These are phyloP conservation scores for Penicillium dipodomyicola DNA, from an alignment of 495 filamentous ascomycete species.

Conservation along the genomic window DNA sequence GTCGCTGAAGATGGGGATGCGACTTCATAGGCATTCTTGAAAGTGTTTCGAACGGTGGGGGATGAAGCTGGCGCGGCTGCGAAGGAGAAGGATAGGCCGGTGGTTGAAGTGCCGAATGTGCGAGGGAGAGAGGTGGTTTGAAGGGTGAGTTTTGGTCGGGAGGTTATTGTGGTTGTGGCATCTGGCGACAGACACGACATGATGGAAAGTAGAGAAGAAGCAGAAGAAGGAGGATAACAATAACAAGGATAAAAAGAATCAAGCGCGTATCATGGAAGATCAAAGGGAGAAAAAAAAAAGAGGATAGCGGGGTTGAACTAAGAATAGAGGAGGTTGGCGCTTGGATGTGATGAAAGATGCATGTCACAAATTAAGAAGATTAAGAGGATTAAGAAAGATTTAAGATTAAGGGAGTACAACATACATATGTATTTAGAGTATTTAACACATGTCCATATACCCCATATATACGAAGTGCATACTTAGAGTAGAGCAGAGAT, in stretches of 20 bases:
- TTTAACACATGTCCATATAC: background rate
- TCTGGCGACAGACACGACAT: conserved; percentile 29
- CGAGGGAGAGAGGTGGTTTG: conserved; percentile 60
- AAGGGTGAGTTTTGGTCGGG: conserved; percentile 75
- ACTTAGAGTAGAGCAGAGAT: conserved; percentile 1
- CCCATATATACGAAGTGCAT: background rate
- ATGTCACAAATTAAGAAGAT: background rate
- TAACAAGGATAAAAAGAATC: conserved; percentile 8
- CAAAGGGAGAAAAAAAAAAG: conserved; percentile 25
- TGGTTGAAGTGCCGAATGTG: conserved; percentile 54
- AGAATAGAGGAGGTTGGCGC: conserved; percentile 18
- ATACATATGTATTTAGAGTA: no score
- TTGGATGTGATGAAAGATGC: conserved; percentile 14
- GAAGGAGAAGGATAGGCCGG: conserved; percentile 54
- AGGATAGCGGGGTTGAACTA: conserved; percentile 11
- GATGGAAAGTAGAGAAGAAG: conserved; percentile 24
- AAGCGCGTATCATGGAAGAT: conserved; percentile 13
- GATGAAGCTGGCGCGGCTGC: conserved; percentile 62
- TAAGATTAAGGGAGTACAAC: background rate
- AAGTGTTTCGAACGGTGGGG: conserved; percentile 78
- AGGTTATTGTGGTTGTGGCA: conserved; percentile 39
- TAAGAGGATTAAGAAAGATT: background rate
- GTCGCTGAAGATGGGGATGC: conserved; percentile 61
- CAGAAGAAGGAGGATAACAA: conserved; percentile 4
- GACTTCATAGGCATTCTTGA: conserved; percentile 73